Percentiles rank a stretch among this genome's conserved stretches.
Evolutionary conservation across 768 basidiomycete species (phyloP).

Genomic region (Vararia minispora): DNA sequence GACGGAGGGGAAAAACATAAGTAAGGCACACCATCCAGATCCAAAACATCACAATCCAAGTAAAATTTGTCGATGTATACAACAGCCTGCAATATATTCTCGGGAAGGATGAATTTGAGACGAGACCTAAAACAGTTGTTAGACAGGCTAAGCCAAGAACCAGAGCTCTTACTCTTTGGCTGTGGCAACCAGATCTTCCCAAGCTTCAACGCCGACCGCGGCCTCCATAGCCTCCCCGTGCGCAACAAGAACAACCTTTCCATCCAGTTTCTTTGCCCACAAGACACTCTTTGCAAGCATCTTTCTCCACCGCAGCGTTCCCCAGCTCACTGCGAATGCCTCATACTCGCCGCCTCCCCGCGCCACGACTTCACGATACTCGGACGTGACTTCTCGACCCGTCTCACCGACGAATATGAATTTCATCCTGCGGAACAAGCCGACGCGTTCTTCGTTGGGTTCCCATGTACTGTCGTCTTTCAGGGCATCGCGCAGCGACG

Average conservation of each 20-base stretch:
- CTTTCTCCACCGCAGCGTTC: constrained; percentile 38
- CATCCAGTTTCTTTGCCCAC: constrained; percentile 22
- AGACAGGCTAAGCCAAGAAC: background rate
- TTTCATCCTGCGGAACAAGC: constrained; percentile 39
- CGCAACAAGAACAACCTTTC: constrained; percentile 36
- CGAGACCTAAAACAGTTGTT: constrained; percentile 26
- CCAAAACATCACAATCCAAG: constrained; percentile 28
- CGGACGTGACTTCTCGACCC: constrained; percentile 33
- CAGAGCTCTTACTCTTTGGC: constrained; percentile 33
- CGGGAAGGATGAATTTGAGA: constrained; percentile 32
- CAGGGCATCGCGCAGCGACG: constrained; percentile 33
- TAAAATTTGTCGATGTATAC: constrained; percentile 25
- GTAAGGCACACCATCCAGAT: too few relatives aligned
- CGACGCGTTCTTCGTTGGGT: constrained; percentile 50
- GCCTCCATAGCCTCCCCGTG: constrained; percentile 34
- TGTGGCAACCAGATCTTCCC: constrained; percentile 41
- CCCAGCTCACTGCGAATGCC: constrained; percentile 41
- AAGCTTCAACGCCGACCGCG: constrained; percentile 42
- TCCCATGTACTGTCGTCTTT: constrained; percentile 53
- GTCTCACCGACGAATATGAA: constrained; percentile 56
- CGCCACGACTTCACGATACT: constrained; percentile 41
- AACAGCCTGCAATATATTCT: constrained; percentile 42
- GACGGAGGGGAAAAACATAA: too few relatives aligned
- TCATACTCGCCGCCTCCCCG: constrained; percentile 55
- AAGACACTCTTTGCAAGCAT: constrained; percentile 40